Conservation (phyloP, 805 yeast species). For the Lipomyces orientalis region DNA sequence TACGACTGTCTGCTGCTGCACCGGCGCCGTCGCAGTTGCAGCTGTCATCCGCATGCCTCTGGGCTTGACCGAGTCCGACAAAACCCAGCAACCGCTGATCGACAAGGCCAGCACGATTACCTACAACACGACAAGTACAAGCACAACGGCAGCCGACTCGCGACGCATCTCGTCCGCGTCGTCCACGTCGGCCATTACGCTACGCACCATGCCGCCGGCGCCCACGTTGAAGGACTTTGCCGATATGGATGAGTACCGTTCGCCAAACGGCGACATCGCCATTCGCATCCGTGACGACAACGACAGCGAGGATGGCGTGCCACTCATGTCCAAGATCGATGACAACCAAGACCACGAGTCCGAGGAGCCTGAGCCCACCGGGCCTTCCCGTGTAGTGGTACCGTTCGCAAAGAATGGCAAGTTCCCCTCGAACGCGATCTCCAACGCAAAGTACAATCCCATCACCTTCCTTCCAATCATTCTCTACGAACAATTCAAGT, state of each 20-base stretch:
- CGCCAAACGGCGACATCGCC: conserved; percentile 31
- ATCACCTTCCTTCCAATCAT: conserved; percentile 86
- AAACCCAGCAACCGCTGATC: neutral
- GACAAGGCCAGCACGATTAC: neutral
- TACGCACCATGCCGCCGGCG: conserved; percentile 34
- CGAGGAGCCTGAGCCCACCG: conserved; percentile 27
- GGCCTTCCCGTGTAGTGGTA: conserved; percentile 31
- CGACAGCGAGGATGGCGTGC: conserved; percentile 33
- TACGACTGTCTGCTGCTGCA: neutral
- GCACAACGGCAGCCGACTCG: conserved; percentile 7
- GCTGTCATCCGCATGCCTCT: neutral
- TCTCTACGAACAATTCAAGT: conserved; percentile 93
- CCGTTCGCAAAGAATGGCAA: conserved; percentile 33
- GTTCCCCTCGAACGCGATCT: conserved; percentile 73
- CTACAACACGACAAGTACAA: neutral
- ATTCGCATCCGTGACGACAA: conserved; percentile 36
- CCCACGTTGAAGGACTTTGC: conserved; percentile 34
- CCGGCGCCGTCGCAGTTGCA: neutral
- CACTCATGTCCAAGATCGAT: conserved; percentile 36
- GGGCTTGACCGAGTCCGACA: neutral
- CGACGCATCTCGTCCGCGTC: conserved; percentile 35
- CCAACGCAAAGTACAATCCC: conserved; percentile 93
- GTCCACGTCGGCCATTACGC: conserved; percentile 35
- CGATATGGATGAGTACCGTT: conserved; percentile 29
- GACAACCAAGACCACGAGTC: conserved; percentile 28